Evolutionary conservation across 2,329 filamentous ascomycete genomes (phyloP), one percentile per base, ranked within the genome.

Genomic region (Thielaviopsis punctulata): DNA sequence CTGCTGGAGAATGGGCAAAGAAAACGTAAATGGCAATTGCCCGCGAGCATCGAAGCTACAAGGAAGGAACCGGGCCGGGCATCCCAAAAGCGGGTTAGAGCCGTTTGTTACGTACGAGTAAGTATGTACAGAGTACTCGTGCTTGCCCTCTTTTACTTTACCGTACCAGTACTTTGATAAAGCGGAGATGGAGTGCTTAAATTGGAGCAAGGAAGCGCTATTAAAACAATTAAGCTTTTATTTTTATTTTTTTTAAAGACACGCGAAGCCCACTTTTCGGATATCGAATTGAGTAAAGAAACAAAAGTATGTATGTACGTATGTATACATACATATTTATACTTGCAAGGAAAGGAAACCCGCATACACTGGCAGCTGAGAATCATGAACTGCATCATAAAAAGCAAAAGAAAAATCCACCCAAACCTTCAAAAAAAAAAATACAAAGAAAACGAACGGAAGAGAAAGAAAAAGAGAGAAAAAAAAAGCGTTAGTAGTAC

Each of bases 401-500:
- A n/a, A n/a, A n/a, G n/a, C n/a, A n/a, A n/a, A n/a, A n/a, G n/a
- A n/a, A n/a, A n/a, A n/a, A n/a, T n/a, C n/a, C n/a, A n/a, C n/a
- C n/a, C n/a, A n/a, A n/a, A n/a, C n/a, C 30, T 15, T n/a, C 13
- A 36, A 25, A 45, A 45, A 44, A 6, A 44, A 44, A 44, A 5
- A 44, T 18, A 19, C 3, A 44, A 45, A 45, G 3, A 45, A 45
- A 45, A 12, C 5, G n/a, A 36, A 15, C 19, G 2, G 22, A 23
- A 45, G 6, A 45, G 12, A 45, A 23, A 45, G 4, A 22, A 7
- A n/a, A 21, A 4, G 6, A 45, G 12, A 45, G 12, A n/a, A 45
- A 5, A 45, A 45, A 5, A 1, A 45, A 45, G 19, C 47, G 77
- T 61, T 2, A 77, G 76, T 54, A 80, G 62, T 59, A 75, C 73